phyloP scores from a whole-genome alignment of 73 alveolate genomes.

The Diophrys sp. region DNA sequence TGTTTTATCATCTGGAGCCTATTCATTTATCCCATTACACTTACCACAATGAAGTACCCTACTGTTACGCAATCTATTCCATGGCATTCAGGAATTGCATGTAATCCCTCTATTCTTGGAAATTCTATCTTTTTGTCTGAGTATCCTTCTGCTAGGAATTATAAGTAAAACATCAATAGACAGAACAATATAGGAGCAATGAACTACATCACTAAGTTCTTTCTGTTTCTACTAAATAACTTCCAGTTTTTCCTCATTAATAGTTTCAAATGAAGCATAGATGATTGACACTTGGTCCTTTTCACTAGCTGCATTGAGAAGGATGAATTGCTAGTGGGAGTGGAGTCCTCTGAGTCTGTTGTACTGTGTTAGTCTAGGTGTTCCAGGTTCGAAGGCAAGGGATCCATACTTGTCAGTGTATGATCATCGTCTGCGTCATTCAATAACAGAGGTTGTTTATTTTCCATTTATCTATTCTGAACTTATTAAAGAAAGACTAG shows the following conservation, averaged over 20 bases:
- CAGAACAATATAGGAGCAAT: constrained; percentile 57
- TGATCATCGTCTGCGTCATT: no score
- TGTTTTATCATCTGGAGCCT: neutral
- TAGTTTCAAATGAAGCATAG: constrained; percentile 25
- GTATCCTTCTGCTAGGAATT: constrained; percentile 42
- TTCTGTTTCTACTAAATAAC: constrained; percentile 23
- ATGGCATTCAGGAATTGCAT: constrained; percentile 43
- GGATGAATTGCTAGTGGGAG: neutral
- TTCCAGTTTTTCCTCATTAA: constrained; percentile 30
- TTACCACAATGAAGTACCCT: constrained; percentile 68
- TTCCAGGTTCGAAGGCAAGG: neutral
- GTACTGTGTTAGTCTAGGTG: no score
- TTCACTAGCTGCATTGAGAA: neutral
- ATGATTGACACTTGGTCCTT: neutral
- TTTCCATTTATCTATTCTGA: no score
- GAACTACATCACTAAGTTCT: constrained; percentile 39
- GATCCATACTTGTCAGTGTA: no score
- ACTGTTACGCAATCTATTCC: constrained; percentile 67
- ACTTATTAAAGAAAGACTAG: no score
- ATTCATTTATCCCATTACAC: neutral
- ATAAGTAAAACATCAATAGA: constrained; percentile 40
- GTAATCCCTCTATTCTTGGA: constrained; percentile 25
- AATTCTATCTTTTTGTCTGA: constrained; percentile 32
- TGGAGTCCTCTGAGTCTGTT: no score
- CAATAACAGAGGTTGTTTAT: no score